phyloP scores from a whole-genome alignment of 371 early-diverging fungal species.

The Paraphysoderma sedebokerense region DNA sequence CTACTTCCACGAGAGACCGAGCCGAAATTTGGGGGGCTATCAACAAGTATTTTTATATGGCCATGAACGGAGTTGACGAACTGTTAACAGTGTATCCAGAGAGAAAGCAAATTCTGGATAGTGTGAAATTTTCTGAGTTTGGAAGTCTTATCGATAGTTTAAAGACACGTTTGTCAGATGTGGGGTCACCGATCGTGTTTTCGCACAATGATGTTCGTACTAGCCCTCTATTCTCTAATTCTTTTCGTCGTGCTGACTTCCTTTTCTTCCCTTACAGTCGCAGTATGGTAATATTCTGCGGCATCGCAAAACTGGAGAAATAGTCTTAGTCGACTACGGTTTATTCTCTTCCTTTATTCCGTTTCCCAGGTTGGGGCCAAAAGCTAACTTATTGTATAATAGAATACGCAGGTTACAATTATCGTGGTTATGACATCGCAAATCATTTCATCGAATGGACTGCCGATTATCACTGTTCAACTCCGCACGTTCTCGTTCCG shows the following conservation, averaged over 20 bases:
- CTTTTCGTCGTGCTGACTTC: neutral
- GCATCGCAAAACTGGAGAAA: neutral
- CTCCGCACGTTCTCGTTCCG: conserved; percentile 22
- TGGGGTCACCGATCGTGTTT: conserved; percentile 50
- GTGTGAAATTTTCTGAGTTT: too few species aligned
- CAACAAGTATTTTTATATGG: conserved; percentile 40
- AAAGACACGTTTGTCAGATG: neutral
- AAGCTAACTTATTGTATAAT: conserved; percentile 7
- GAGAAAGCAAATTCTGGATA: too few species aligned
- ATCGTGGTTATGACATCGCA: conserved; percentile 64
- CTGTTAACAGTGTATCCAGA: conserved; percentile 7
- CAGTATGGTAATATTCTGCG: conserved; percentile 72
- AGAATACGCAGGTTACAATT: conserved; percentile 75
- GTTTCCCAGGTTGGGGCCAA: too few species aligned
- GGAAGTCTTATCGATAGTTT: neutral
- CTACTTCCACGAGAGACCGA: conserved; percentile 3
- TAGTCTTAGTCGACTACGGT: conserved; percentile 5
- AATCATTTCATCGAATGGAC: conserved; percentile 86
- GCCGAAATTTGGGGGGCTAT: conserved; percentile 51
- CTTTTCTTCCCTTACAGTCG: conserved; percentile 13
- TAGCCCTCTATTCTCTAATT: neutral
- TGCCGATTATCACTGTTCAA: conserved; percentile 49
- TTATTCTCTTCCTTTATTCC: neutral
- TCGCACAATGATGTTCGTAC: conserved; percentile 56
- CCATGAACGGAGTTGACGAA: conserved; percentile 11